A percentile compares a stretch with the other conserved stretches of the same genome.
phyloP scores from a whole-genome alignment of 1,139 yeast species.

The Martiniozyma asiatica region DNA sequence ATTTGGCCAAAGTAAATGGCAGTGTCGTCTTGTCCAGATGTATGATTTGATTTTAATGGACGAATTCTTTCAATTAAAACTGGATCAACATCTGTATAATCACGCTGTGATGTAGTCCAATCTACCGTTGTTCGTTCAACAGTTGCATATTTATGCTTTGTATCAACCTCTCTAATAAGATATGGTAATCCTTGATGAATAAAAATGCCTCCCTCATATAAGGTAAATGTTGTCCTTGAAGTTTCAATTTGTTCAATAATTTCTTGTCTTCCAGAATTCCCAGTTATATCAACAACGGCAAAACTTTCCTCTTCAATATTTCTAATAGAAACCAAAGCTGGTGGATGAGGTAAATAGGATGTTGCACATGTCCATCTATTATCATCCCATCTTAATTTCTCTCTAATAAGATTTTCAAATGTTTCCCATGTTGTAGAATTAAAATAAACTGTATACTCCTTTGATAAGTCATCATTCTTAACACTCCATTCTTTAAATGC shows the following conservation, averaged over 20 bases:
- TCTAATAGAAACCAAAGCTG: slow-evolving; percentile 61
- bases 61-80: slow-evolving; percentile 54
- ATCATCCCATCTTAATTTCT: slow-evolving; percentile 28
- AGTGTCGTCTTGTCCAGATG: no score
- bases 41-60: slow-evolving; percentile 33
- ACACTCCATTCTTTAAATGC: slow-evolving; percentile 84
- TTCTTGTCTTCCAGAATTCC: slow-evolving; percentile 43
- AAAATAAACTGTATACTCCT: slow-evolving; percentile 13
- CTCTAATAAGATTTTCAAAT: slow-evolving; percentile 23
- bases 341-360: slow-evolving; percentile 69
- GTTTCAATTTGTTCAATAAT: slow-evolving; percentile 89
- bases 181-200: slow-evolving; percentile 90
- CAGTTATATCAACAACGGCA: slow-evolving; percentile 81
- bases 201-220: slow-evolving; percentile 92
- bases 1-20: slow-evolving; percentile 71
- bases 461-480: slow-evolving; percentile 13
- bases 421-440: slow-evolving; percentile 20
- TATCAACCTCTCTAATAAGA: slow-evolving; percentile 70
- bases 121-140: slow-evolving; percentile 84
- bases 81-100: slow-evolving; percentile 88
- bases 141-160: slow-evolving; percentile 64
- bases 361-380: slow-evolving; percentile 49
- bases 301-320: slow-evolving; percentile 69
- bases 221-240: slow-evolving; percentile 75
- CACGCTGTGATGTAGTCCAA: slow-evolving; percentile 87